Base-by-base conservation (phyloP, 129 eudicot genomes). In the Lactuca sativa region DNA sequence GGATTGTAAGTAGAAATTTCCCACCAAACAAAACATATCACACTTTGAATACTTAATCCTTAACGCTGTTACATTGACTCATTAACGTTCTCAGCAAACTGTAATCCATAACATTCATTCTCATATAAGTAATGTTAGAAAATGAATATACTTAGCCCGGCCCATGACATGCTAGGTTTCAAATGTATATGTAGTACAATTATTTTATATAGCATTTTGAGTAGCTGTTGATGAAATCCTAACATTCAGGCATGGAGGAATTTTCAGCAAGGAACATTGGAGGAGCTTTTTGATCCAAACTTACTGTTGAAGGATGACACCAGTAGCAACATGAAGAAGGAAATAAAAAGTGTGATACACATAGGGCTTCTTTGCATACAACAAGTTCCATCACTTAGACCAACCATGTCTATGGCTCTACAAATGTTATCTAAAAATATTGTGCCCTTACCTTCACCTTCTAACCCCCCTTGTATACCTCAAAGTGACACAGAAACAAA, bases 291-390 rank as follows among this genome's bases (percentile, higher is more conserved):
- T 31, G 91, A 87, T 61, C 85, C 84, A 25, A 87, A 87, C 79
- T 64, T 90, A 74, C 65, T 78, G 82, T 11, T 83, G 71, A 77
- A 76, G 9, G 70, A 76, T 55, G 68, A 77, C 36, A 62, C 34
- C 16, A 69, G 71, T n/a, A 21, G 47, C 36, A 54, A 58, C 33
- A 37, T 71, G 40, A 85, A 76, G 68, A 58, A 57, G 2, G 95
- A 87, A 71, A 65, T 81, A 15, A 8, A 67, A 55, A 78, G 84
- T 31, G 91, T 90, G 78, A 80, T 87, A 58, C 97, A 90, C 6
- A 71, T 90, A 53, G 95, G 91, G 18, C 97, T 90, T 56, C 75
- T 87, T 60, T 90, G 97, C 87, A 83, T 81, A 30, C 97, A 87
- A 82, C 87, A 87, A 74, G 78, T 74, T n/a, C 74, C 95, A 5